Percentiles rank a stretch among this genome's conserved stretches.
Conservation (phyloP, 129 eudicot genomes). For the Pulicaria dysenterica region DNA sequence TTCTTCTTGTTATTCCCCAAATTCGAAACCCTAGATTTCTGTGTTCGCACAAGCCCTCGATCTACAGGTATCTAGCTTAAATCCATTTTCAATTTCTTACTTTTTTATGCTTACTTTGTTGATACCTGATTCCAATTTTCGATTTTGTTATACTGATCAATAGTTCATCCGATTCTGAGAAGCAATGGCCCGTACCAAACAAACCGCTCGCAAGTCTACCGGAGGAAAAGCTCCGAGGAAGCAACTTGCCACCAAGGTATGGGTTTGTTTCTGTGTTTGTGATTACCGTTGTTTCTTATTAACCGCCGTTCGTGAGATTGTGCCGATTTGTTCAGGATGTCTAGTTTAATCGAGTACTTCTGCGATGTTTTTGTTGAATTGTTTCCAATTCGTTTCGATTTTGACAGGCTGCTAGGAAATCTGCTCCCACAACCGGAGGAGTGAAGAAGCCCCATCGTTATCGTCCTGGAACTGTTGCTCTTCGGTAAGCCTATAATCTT, state of each 20-base stretch:
- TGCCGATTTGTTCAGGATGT: no score
- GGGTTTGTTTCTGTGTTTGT: background rate
- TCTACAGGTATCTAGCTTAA: no score
- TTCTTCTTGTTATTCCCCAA: no score
- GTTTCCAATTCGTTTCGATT: background rate
- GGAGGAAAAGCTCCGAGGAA: slow-evolving; percentile 45
- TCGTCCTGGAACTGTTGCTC: slow-evolving; percentile 39
- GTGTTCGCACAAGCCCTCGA: no score
- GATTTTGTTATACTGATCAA: no score
- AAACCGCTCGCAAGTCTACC: slow-evolving; percentile 24
- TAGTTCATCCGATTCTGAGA: no score
- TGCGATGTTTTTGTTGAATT: background rate
- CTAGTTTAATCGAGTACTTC: no score
- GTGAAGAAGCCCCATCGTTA: slow-evolving; percentile 32
- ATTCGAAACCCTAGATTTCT: no score
- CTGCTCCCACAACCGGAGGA: slow-evolving; percentile 42
- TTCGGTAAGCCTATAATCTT: slow-evolving; percentile 32
- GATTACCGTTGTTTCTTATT: no score
- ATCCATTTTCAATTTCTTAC: no score
- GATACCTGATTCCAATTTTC: background rate
- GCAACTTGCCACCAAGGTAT: slow-evolving; percentile 44
- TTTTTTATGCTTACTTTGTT: background rate
- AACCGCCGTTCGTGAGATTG: no score
- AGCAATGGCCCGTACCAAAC: slow-evolving; percentile 51
- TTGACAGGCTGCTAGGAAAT: slow-evolving; percentile 37